Evolutionary conservation across 768 basidiomycete genomes (phyloP), one percentile per base, ranked within the genome.

Genomic region (Suillus bovinus): DNA sequence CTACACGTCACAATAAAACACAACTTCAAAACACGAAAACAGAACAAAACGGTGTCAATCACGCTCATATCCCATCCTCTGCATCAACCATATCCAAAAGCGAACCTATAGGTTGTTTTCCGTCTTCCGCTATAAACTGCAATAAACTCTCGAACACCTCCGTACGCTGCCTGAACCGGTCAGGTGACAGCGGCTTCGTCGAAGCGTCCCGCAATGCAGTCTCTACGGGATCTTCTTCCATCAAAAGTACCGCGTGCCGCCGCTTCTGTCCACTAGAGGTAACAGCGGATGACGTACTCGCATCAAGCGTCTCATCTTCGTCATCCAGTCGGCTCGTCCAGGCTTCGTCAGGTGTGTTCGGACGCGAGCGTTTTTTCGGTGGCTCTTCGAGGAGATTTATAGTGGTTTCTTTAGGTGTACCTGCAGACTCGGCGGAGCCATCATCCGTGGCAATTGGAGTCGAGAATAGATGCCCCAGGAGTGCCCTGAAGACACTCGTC

Each of bases 91-190:
- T 72, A 68, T 90, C 84, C 71, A 89, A 70, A 70, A 93, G 73
- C 66, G 84, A 84, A 60, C 82, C 82, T 4, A 74, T 72, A 2
- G 91, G 91, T 72, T 93, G 84, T 73, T 88, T 93, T 63, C 84
- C 84, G 27, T 81, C 79, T 58, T 83, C 81, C 33, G 81, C 78
- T 14, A 93, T 80, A 71, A 88, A 90, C 64, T 74, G 79, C 79
- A 93, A 73, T 62, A 94, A 65, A 38, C 72, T 71, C 70, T 92
- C 88, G 70, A 93, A 93, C 62, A 90, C 82, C 64, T 85, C 83
- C 58, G 82, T 88, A 41, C 91, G 81, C 74, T 89, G 86, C 42
- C 75, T 76, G 72, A 86, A 91, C 65, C 83, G 76, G 41, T 79
- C 79, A 1, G 80, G 78, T 3, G 82, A 77, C 59, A 84, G 61